Evolutionary conservation across 2,329 filamentous ascomycete genomes (phyloP).

Genomic region (Alternaria tenuissima): DNA sequence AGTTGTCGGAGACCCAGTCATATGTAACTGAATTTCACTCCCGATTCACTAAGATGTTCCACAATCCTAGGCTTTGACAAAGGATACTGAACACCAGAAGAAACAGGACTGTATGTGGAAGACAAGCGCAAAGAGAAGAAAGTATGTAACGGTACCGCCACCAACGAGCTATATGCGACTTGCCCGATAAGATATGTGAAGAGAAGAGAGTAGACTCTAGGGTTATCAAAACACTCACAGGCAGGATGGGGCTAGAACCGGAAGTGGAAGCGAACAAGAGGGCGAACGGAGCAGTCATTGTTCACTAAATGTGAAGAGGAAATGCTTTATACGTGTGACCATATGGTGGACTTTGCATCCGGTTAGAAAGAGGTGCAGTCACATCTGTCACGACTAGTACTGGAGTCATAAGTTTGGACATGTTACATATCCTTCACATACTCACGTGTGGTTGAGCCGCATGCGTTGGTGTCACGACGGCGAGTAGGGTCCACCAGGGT

Average conservation of each 20-base stretch:
- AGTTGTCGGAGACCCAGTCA: background rate
- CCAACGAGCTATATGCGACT: background rate
- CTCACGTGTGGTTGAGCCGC: background rate
- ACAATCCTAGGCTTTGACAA: background rate
- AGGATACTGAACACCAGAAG: background rate
- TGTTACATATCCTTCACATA: background rate
- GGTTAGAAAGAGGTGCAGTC: constrained; percentile 10
- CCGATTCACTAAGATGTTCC: background rate
- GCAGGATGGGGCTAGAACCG: background rate
- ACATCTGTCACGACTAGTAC: constrained; percentile 1
- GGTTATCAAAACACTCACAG: background rate
- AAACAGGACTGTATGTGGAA: background rate
- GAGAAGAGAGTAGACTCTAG: background rate
- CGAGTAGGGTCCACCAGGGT: background rate
- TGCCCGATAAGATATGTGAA: constrained; percentile 3
- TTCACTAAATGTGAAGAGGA: constrained; percentile 2
- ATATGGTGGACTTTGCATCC: background rate
- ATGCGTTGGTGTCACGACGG: background rate
- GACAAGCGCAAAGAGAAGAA: constrained; percentile 1
- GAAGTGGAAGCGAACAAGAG: background rate
- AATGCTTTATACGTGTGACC: background rate
- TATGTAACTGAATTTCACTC: background rate
- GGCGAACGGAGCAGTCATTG: background rate
- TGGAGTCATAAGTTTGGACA: constrained; percentile 8
- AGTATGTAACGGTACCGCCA: background rate